A percentile compares a stretch with the other conserved stretches of the same genome.
Conservation (phyloP, 108 stramenopile species). For the Fistulifera solaris region DNA sequence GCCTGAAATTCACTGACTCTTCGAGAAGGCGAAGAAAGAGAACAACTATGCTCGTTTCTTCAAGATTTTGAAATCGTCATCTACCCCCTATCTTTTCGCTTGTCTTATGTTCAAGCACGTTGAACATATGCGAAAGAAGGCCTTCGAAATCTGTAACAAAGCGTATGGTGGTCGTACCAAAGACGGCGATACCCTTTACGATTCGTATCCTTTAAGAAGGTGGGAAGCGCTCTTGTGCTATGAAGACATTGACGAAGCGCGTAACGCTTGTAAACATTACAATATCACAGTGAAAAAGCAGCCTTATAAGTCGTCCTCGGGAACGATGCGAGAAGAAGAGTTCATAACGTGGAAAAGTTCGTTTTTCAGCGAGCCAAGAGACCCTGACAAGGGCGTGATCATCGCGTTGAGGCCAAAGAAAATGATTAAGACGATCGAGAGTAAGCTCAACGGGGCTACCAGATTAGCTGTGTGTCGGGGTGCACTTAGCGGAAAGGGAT, state of each 20-base stretch:
- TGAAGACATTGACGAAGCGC: conserved; percentile 72
- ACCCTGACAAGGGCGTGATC: conserved; percentile 59
- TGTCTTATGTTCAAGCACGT: conserved; percentile 90
- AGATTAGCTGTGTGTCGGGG: conserved; percentile 78
- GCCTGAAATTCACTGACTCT: background rate
- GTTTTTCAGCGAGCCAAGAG: conserved; percentile 58
- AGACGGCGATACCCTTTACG: conserved; percentile 60
- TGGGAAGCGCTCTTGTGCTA: conserved; percentile 65
- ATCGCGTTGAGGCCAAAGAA: conserved; percentile 62
- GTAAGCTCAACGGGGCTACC: conserved; percentile 69
- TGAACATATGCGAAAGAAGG: conserved; percentile 69
- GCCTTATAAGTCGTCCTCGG: conserved; percentile 11
- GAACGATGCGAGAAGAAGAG: conserved; percentile 12
- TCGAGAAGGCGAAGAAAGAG: conserved; percentile 52
- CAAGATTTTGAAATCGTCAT: conserved; percentile 36
- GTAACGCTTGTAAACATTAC: conserved; percentile 63
- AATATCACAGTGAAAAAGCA: conserved; percentile 55
- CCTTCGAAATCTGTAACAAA: conserved; percentile 64
- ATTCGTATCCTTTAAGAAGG: conserved; percentile 60
- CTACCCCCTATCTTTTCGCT: conserved; percentile 69
- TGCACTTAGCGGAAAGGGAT: conserved; percentile 40
- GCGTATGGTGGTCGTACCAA: conserved; percentile 64
- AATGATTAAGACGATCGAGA: conserved; percentile 78
- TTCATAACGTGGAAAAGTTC: conserved; percentile 60
- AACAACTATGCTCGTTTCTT: conserved; percentile 84